Base-by-base conservation (phyloP, 2,329 filamentous ascomycete species). In the Hypoxylon sp. region DNA sequence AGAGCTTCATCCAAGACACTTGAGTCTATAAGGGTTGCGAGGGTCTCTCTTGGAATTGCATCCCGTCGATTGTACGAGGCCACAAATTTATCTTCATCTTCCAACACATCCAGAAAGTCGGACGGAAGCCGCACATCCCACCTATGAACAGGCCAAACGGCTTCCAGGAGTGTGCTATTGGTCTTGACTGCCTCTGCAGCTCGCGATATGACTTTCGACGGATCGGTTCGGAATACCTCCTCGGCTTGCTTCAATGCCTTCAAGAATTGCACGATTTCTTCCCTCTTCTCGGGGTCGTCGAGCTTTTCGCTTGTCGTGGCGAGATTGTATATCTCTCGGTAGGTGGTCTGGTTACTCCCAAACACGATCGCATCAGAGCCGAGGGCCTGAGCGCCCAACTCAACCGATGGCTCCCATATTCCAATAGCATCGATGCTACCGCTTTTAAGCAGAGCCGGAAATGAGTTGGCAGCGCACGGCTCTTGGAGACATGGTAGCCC, bases 271-370 rank as follows among this genome's bases (percentile, higher is more conserved):
- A 71, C 62, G 26, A 71, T 71, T 41, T 66, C 60, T 36, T 47
- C 50, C 16, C 68, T 58, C 50, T 55, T 66, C 8, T 42, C 48
- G 7, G 65, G 29, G 43, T 71, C 61, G 5, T 46, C 42, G 17
- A 71, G 60, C 59, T 69, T 69, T 45, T 69, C 62, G 8, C 59
- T 45, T 2, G 68, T 71, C 11, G 66, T 66, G 36, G 67, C 67
- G 20, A 71, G 51, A 31, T 62, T 68, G 55, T 69, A 71, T 11
- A 71, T 62, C 60, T 71, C 69, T 20, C 68, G 63, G 51, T 71
- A 71, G 4, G 63, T 42, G 1, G 62, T 61, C 32, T 58, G 54
- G 42, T 71, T 64, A 36, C 64, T 58, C 8, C 42, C 59, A 46
- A 71, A 70, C 9, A 69, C 51, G 27, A 67, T 50, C 7, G 61